Percentiles rank a stretch among this genome's conserved stretches.
Evolutionary conservation across 1,139 yeast genomes (phyloP).

Genomic region (Lodderomyces orthopsilosis): DNA sequence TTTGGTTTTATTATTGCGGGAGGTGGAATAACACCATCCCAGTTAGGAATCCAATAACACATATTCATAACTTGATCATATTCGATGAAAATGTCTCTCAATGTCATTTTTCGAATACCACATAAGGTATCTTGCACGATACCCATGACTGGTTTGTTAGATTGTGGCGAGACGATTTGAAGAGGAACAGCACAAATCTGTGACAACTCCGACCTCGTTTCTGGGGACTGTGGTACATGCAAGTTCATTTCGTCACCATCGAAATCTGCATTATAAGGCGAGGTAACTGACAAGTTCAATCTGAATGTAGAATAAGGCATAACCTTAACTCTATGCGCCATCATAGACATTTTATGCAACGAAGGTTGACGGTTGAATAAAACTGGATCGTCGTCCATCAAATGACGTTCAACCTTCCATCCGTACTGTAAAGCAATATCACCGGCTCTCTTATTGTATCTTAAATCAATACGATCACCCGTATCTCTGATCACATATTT

Average conservation of each 20-base stretch:
- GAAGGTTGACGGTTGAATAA: slow-evolving; percentile 99
- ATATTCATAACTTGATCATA: slow-evolving; percentile 95
- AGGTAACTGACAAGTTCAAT: slow-evolving; percentile 91
- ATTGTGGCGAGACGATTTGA: slow-evolving; percentile 97
- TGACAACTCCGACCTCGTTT: slow-evolving; percentile 92
- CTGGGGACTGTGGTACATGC: slow-evolving; percentile 98
- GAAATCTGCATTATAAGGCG: slow-evolving; percentile 99
- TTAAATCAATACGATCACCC: slow-evolving; percentile 95
- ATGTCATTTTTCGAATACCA: slow-evolving; percentile 94
- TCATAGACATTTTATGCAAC: slow-evolving; percentile 98
- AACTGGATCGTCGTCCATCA: slow-evolving; percentile 96
- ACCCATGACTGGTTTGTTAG: slow-evolving; percentile 99
- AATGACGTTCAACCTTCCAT: slow-evolving; percentile 98
- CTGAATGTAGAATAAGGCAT: slow-evolving; percentile 99
- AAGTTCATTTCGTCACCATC: slow-evolving; percentile 99
- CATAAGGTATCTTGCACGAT: slow-evolving; percentile 98
- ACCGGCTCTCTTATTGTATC: slow-evolving; percentile 97
- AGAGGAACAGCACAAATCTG: slow-evolving; percentile 96
- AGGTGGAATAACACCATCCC: slow-evolving; percentile 99
- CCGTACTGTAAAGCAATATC: slow-evolving; percentile 97
- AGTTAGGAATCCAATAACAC: slow-evolving; percentile 95
- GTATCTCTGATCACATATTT: slow-evolving; percentile 96
- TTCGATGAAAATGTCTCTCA: slow-evolving; percentile 84
- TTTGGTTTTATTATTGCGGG: slow-evolving; percentile 94
- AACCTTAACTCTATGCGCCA: slow-evolving; percentile 99